These are phyloP conservation scores for Zarea fungicola DNA, from an alignment of 2,329 filamentous ascomycete genomes.

Conservation along the genomic window DNA sequence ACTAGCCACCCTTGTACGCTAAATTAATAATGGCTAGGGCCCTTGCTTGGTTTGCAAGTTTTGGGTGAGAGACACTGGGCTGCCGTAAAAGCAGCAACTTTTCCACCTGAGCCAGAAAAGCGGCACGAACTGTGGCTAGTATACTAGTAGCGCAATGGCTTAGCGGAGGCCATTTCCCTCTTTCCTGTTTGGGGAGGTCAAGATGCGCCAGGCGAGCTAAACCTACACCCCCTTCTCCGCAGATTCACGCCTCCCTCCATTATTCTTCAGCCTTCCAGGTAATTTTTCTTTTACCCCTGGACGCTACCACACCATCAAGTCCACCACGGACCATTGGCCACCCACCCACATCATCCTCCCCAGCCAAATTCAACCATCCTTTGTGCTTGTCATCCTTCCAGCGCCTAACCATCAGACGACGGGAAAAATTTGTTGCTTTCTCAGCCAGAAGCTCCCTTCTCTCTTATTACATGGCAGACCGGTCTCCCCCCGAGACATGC, in stretches of 20 bases:
- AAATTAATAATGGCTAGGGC: not conserved
- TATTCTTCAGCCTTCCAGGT: not conserved
- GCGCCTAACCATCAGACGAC: too few relatives aligned
- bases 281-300: not conserved
- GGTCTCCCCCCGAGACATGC: too few relatives aligned
- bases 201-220: not conserved
- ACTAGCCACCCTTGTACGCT: not conserved
- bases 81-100: conserved; percentile 10
- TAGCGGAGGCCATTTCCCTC: conserved; percentile 1
- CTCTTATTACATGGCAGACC: too few relatives aligned
- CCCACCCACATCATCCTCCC: too few relatives aligned
- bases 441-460: too few relatives aligned
- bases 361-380: too few relatives aligned
- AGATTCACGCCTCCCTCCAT: not conserved
- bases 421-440: too few relatives aligned
- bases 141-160: conserved; percentile 10
- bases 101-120: not conserved
- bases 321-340: too few relatives aligned
- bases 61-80: too few relatives aligned
- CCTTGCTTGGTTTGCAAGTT: not conserved
- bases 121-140: conserved; percentile 11
- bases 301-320: too few relatives aligned
- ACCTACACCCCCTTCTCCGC: conserved; percentile 1
- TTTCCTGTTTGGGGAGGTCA: conserved; percentile 11
- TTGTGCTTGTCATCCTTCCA: too few relatives aligned